phyloP scores from a whole-genome alignment of 1,139 yeast species.

The Dujonia santamariae region DNA sequence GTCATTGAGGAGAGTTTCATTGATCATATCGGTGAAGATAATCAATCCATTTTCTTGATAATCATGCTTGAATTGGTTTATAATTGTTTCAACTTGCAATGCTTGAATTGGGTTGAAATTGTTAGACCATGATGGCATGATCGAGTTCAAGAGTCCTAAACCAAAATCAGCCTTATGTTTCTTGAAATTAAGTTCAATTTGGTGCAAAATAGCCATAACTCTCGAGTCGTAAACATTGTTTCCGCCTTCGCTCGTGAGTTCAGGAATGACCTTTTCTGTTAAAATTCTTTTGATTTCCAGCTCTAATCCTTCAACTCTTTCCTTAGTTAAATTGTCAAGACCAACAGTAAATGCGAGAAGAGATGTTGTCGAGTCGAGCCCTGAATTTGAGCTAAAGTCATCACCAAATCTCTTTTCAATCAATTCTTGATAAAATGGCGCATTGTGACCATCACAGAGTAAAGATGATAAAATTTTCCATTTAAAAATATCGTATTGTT shows the following conservation, averaged over 20 bases:
- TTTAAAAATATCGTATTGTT: constrained; percentile 62
- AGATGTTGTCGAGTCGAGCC: constrained; percentile 81
- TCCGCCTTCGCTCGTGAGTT: constrained; percentile 25
- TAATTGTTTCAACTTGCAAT: constrained; percentile 61
- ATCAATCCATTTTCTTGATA: constrained; percentile 51
- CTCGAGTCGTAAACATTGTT: constrained; percentile 60
- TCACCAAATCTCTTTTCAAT: constrained; percentile 84
- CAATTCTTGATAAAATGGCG: constrained; percentile 80
- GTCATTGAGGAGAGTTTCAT: constrained; percentile 45
- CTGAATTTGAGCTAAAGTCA: constrained; percentile 86
- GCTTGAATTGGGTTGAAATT: constrained; percentile 66
- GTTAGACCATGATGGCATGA: constrained; percentile 84
- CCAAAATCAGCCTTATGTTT: constrained; percentile 93
- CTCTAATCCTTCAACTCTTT: constrained; percentile 47
- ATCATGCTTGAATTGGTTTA: constrained; percentile 59
- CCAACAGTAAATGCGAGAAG: constrained; percentile 82
- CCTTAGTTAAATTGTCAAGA: constrained; percentile 64
- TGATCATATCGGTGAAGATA: constrained; percentile 58
- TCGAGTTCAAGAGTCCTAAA: constrained; percentile 64
- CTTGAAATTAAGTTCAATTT: constrained; percentile 77
- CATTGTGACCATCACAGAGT: constrained; percentile 86
- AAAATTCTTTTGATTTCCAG: constrained; percentile 44
- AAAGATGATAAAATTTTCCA: constrained; percentile 71
- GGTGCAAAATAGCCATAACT: constrained; percentile 83
- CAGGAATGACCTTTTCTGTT: constrained; percentile 32